Evolutionary conservation across 2,329 filamentous ascomycete genomes (phyloP).

Genomic region (Neophaeococcomyces aloes): DNA sequence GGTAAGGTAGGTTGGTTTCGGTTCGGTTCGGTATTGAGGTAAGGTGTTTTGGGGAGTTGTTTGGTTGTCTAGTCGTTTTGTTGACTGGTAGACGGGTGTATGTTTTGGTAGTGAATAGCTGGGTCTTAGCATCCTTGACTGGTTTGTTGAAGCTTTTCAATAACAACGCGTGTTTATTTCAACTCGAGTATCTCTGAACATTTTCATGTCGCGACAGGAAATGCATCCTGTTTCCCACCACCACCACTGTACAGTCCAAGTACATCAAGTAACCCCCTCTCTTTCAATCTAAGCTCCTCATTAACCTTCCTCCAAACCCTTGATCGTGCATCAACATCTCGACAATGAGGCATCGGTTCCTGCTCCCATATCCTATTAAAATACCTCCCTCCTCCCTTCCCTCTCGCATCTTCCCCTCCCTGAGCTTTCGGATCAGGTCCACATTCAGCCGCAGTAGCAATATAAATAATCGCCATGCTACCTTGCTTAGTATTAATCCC

Average conservation of each 20-base stretch:
- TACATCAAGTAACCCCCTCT: conserved; percentile 5
- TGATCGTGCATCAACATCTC: conserved; percentile 1
- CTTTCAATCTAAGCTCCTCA: conserved; percentile 4
- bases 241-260: conserved; percentile 5
- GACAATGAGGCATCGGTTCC: conserved; percentile 6
- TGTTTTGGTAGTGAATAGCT: too few relatives aligned
- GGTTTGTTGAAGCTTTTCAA: too few relatives aligned
- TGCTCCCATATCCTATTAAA: conserved; percentile 7
- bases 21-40: too few relatives aligned
- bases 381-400: conserved; percentile 5
- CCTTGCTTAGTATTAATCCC: conserved; percentile 4
- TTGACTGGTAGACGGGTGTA: too few relatives aligned
- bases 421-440: conserved; percentile 1
- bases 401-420: not conserved
- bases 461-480: conserved; percentile 5
- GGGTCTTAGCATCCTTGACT: too few relatives aligned
- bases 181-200: too few relatives aligned
- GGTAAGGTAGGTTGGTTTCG: too few relatives aligned
- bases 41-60: too few relatives aligned
- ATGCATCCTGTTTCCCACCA: not conserved
- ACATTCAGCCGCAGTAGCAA: conserved; percentile 6
- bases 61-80: too few relatives aligned
- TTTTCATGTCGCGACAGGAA: not conserved
- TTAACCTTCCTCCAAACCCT: conserved; percentile 6
- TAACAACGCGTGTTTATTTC: too few relatives aligned